Conservation (phyloP, 2,329 filamentous ascomycete genomes). For the Ceratocystis albifundus region DNA sequence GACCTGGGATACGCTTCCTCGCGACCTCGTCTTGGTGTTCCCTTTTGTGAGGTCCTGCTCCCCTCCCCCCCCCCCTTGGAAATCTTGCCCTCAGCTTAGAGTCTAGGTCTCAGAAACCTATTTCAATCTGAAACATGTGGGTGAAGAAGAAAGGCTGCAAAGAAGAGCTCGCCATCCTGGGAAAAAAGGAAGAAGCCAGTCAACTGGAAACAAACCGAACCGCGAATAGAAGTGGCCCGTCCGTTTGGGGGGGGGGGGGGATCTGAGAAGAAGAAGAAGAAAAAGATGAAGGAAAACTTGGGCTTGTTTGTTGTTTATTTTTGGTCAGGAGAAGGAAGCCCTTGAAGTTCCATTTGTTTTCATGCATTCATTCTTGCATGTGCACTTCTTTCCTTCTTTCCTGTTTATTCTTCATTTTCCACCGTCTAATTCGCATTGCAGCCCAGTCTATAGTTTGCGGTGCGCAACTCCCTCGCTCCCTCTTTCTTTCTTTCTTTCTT, state of each 20-base stretch:
- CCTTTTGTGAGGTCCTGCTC: background rate
- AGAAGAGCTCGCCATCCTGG: background rate
- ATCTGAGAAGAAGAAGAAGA: no score
- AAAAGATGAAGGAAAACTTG: background rate
- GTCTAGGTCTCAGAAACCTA: slow-evolving; percentile 7
- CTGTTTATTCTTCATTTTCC: background rate
- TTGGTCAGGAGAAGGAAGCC: background rate
- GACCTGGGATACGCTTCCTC: no score
- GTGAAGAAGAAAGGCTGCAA: background rate
- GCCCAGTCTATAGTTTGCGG: no score
- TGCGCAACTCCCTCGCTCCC: background rate
- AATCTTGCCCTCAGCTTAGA: slow-evolving; percentile 1
- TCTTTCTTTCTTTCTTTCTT: slow-evolving; percentile 3
- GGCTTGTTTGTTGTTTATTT: slow-evolving; percentile 1
- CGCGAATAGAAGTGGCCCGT: slow-evolving; percentile 6
- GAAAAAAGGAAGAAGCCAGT: background rate
- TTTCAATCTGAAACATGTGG: slow-evolving; percentile 13
- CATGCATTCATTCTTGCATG: background rate
- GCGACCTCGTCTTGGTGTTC: no score
- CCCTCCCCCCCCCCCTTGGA: background rate
- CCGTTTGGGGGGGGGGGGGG: slow-evolving; percentile 1
- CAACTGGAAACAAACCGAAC: background rate
- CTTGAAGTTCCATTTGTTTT: background rate
- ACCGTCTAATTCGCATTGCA: background rate
- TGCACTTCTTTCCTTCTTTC: background rate